Evolutionary conservation across 148 eudicot species (phyloP).

Genomic region (Salicornia ramosissima): DNA sequence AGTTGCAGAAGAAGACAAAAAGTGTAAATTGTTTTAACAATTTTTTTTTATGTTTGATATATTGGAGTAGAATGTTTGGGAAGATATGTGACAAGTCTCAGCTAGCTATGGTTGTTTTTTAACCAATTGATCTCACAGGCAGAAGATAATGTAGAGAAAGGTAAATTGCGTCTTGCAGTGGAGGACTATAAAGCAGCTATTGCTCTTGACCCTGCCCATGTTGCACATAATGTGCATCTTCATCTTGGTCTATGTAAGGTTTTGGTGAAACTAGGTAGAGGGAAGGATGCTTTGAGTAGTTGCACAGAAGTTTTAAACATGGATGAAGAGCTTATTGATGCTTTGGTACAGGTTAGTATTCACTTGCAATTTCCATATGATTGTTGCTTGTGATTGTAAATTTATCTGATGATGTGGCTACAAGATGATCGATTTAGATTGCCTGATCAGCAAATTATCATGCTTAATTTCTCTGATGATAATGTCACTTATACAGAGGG

Average conservation of each 20-base stretch:
- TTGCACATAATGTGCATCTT: conserved; percentile 79
- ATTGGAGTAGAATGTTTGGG: not conserved
- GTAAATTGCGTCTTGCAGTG: conserved; percentile 78
- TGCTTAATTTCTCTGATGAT: conserved; percentile 11
- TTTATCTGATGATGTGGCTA: not conserved
- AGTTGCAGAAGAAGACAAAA: conserved; percentile 81
- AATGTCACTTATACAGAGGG: conserved; percentile 51
- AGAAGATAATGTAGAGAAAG: conserved; percentile 74
- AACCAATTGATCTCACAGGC: conserved; percentile 35
- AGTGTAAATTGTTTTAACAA: conserved; percentile 42
- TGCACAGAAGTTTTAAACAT: conserved; percentile 70
- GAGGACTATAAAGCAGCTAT: conserved; percentile 89
- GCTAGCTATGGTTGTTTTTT: not conserved
- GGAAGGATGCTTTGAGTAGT: conserved; percentile 73
- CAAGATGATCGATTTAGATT: not conserved
- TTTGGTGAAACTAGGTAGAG: conserved; percentile 81
- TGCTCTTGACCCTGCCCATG: conserved; percentile 77
- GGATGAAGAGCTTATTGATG: conserved; percentile 78
- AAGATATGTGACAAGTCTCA: not conserved
- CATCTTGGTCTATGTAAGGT: conserved; percentile 90
- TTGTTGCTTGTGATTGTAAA: not conserved
- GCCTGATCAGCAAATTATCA: not conserved
- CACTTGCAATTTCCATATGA: not conserved
- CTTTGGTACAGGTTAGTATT: conserved; percentile 61
- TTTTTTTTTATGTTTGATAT: not conserved